Evolutionary conservation across 495 filamentous ascomycete species (phyloP).

Genomic region (Tuber magnatum): DNA sequence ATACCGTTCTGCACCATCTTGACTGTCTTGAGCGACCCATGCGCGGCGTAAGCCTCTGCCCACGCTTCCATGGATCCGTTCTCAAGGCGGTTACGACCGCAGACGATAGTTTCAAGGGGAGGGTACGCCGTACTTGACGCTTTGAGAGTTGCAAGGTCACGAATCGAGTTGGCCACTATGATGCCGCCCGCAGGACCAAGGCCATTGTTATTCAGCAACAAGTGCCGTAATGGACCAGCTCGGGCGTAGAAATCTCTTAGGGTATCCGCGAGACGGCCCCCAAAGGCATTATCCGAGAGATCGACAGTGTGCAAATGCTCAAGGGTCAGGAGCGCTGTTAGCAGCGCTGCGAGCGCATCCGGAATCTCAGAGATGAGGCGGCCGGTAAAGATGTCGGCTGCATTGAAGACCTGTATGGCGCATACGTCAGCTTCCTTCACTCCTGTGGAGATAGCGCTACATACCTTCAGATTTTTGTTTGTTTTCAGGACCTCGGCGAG

Average conservation of each 20-base stretch:
- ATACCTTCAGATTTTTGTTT: slow-evolving; percentile 69
- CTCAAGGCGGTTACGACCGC: slow-evolving; percentile 89
- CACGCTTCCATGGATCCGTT: slow-evolving; percentile 93
- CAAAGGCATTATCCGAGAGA: slow-evolving; percentile 96
- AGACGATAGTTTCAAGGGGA: slow-evolving; percentile 84
- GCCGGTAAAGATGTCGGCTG: slow-evolving; percentile 95
- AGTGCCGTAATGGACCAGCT: slow-evolving; percentile 79
- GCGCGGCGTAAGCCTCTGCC: slow-evolving; percentile 75
- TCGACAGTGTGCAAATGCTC: slow-evolving; percentile 82
- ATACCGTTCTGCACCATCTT: slow-evolving; percentile 99
- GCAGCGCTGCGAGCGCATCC: slow-evolving; percentile 72
- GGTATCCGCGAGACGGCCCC: slow-evolving; percentile 78
- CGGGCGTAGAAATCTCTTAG: slow-evolving; percentile 77
- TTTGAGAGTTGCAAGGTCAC: slow-evolving; percentile 64
- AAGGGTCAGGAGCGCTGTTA: slow-evolving; percentile 76
- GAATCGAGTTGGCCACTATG: slow-evolving; percentile 70
- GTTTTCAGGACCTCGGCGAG: slow-evolving; percentile 70
- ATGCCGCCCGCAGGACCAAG: slow-evolving; percentile 83
- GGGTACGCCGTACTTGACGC: slow-evolving; percentile 70
- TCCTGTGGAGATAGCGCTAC: slow-evolving; percentile 18
- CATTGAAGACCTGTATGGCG: slow-evolving; percentile 60
- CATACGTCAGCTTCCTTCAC: neutral
- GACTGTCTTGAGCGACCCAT: slow-evolving; percentile 69
- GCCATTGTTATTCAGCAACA: slow-evolving; percentile 98
- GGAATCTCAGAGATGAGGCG: slow-evolving; percentile 92